Evolutionary conservation across 2,329 filamentous ascomycete genomes (phyloP).

Genomic region (Sarocladiaceae sp.): DNA sequence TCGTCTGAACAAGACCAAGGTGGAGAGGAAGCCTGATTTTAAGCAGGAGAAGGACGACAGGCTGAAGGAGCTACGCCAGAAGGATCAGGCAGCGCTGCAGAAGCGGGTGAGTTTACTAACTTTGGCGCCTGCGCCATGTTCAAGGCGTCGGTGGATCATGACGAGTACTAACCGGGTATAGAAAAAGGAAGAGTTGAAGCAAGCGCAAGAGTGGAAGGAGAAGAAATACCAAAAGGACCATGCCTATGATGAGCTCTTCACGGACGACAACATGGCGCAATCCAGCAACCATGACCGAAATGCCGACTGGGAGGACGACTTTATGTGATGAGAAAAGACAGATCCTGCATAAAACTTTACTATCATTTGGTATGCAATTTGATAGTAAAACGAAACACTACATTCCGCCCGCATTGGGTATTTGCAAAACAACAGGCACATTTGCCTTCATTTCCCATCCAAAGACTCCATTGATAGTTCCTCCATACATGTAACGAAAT

Average conservation of each 20-base stretch:
- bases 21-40: constrained; percentile 83
- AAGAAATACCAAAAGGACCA: constrained; percentile 96
- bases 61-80: constrained; percentile 65
- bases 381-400: not conserved
- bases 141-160: not conserved
- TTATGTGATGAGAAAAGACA: constrained; percentile 77
- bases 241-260: constrained; percentile 90
- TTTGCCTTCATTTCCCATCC: no score
- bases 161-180: constrained; percentile 23
- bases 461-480: no score
- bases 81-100: constrained; percentile 60
- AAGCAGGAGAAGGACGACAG: constrained; percentile 76
- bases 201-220: constrained; percentile 78
- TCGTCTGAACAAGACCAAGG: constrained; percentile 94
- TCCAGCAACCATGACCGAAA: constrained; percentile 83
- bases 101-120: constrained; percentile 48
- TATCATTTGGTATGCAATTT: not conserved
- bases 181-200: constrained; percentile 71
- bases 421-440: not conserved
- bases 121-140: no score
- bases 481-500: no score
- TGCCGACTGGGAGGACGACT: constrained; percentile 81
- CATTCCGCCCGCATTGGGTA: not conserved
- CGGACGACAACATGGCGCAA: constrained; percentile 71
- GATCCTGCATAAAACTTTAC: no score